Evolutionary conservation across 2,329 filamentous ascomycete species (phyloP).

Genomic region (Chaetomium sp.): DNA sequence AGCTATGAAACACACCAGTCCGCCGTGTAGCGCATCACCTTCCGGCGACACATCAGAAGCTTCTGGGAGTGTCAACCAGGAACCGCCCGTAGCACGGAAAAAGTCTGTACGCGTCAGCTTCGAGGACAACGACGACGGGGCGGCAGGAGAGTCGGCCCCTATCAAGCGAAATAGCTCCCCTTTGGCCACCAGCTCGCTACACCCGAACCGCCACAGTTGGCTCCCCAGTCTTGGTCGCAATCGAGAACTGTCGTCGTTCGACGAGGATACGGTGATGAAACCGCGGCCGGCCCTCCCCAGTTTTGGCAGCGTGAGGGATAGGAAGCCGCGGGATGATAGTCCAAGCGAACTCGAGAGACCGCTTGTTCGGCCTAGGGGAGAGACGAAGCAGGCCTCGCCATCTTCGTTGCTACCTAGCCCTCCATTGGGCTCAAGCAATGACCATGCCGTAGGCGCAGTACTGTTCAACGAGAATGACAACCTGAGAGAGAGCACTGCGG

Average conservation of each 20-base stretch:
- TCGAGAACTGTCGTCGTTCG: slow-evolving; percentile 49
- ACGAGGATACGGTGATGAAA: slow-evolving; percentile 71
- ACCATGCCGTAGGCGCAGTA: slow-evolving; percentile 60
- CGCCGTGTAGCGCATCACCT: slow-evolving; percentile 56
- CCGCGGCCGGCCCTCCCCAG: slow-evolving; percentile 73
- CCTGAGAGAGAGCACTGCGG: slow-evolving; percentile 48
- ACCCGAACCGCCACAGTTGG: slow-evolving; percentile 51
- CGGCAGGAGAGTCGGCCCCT: slow-evolving; percentile 53
- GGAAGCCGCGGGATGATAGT: slow-evolving; percentile 54
- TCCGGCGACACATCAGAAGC: slow-evolving; percentile 52
- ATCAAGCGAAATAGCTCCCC: slow-evolving; percentile 46
- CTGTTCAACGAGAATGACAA: slow-evolving; percentile 54
- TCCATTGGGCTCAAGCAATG: slow-evolving; percentile 56
- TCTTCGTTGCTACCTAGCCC: slow-evolving; percentile 33
- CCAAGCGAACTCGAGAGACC: slow-evolving; percentile 60
- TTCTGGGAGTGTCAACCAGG: slow-evolving; percentile 43
- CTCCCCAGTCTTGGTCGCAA: slow-evolving; percentile 54
- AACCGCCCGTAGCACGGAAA: slow-evolving; percentile 51
- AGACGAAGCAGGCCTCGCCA: slow-evolving; percentile 36
- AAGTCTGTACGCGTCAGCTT: slow-evolving; percentile 78
- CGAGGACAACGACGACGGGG: slow-evolving; percentile 63
- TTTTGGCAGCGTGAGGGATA: slow-evolving; percentile 73
- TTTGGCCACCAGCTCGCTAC: slow-evolving; percentile 43
- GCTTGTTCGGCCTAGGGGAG: slow-evolving; percentile 55
- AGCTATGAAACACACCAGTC: slow-evolving; percentile 67